These are phyloP conservation scores for Suhomyces xylopsoci DNA, from an alignment of 805 yeast species.

Conservation along the genomic window DNA sequence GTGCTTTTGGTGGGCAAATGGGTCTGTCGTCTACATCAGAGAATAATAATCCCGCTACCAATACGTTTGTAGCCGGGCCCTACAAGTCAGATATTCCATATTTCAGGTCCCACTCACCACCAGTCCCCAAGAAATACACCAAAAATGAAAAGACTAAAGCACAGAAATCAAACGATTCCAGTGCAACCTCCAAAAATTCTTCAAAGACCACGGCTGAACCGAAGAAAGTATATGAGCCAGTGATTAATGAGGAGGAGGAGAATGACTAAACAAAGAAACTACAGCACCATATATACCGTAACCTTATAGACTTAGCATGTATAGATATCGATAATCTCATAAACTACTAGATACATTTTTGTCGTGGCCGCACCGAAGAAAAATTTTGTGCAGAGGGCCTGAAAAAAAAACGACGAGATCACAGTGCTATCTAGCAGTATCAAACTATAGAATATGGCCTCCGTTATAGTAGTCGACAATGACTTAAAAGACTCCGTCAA, in stretches of 20 bases:
- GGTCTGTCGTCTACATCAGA: not conserved
- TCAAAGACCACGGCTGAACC: not conserved
- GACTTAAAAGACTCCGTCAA: constrained; percentile 39
- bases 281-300: not conserved
- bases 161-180: constrained; percentile 6
- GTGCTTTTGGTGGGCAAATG: not conserved
- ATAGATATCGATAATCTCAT: not conserved
- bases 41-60: not conserved
- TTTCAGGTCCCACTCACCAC: constrained; percentile 25
- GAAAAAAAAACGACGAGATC: constrained; percentile 1
- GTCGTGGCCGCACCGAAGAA: constrained; percentile 3
- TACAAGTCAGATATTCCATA: constrained; percentile 3
- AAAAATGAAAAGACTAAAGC: constrained; percentile 12
- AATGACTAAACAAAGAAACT: constrained; percentile 1
- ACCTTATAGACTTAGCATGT: not conserved
- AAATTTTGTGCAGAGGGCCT: constrained; percentile 2
- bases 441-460: constrained; percentile 25
- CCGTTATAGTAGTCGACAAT: constrained; percentile 44
- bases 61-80: constrained; percentile 2
- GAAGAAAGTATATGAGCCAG: constrained; percentile 12
- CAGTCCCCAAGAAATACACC: constrained; percentile 18
- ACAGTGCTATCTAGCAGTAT: not conserved
- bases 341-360: not conserved
- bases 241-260: constrained; percentile 17
- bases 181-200: not conserved